These are phyloP conservation scores for Cutaneotrichosporon mucoides DNA, from an alignment of 1,284 basidiomycete genomes.

Conservation along the genomic window DNA sequence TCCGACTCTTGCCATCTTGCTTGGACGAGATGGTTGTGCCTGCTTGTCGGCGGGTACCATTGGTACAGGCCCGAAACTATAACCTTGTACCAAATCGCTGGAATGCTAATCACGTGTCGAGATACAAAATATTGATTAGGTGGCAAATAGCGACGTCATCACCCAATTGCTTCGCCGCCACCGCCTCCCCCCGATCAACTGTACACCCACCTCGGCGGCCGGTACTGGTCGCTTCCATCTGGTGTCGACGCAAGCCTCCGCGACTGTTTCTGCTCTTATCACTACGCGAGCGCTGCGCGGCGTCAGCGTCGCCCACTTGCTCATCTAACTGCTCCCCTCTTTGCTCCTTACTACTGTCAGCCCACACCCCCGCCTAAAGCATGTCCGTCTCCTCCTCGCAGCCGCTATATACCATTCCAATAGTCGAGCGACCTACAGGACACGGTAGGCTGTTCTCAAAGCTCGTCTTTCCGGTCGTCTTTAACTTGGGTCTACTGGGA, in stretches of 20 bases:
- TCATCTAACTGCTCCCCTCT: no score
- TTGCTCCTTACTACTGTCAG: no score
- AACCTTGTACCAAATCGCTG: neutral
- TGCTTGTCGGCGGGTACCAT: no score
- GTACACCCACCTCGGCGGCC: no score
- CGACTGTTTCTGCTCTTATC: neutral
- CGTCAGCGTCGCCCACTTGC: no score
- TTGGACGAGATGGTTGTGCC: no score
- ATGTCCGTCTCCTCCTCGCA: neutral
- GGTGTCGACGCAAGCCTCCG: neutral
- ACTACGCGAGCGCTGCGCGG: no score
- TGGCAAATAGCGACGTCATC: neutral
- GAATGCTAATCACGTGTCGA: neutral
- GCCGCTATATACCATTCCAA: constrained; percentile 56
- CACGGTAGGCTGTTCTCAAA: constrained; percentile 58
- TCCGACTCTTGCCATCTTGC: neutral
- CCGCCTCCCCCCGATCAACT: neutral
- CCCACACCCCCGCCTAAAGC: no score
- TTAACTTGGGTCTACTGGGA: constrained; percentile 64
- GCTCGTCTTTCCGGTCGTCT: constrained; percentile 59
- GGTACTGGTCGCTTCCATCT: neutral
- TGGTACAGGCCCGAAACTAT: neutral
- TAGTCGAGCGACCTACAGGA: constrained; percentile 58
- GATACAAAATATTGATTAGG: neutral
- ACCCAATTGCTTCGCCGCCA: neutral